phyloP scores from a whole-genome alignment of 2,329 filamentous ascomycete genomes.

The Fusarium globosum region DNA sequence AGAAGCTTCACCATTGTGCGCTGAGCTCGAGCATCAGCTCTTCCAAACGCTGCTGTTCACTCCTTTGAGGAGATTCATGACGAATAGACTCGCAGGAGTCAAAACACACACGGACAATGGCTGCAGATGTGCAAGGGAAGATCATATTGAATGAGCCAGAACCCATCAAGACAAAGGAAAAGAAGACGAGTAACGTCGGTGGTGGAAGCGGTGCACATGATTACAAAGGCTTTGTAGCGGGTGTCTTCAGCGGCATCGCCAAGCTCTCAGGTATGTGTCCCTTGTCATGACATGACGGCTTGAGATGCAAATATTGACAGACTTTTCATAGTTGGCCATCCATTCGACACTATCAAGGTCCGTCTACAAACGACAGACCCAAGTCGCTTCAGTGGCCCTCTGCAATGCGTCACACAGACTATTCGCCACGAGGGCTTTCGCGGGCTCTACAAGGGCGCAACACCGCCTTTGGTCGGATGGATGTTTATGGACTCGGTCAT shows the following conservation, averaged over 20 bases:
- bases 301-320: slow-evolving; percentile 2
- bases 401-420: slow-evolving; percentile 88
- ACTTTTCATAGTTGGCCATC: slow-evolving; percentile 65
- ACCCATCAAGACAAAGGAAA: not conserved
- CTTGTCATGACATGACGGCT: not conserved
- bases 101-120: slow-evolving; percentile 30
- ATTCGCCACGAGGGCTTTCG: slow-evolving; percentile 84
- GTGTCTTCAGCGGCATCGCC: slow-evolving; percentile 93
- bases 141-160: not conserved
- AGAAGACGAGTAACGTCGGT: slow-evolving; percentile 6
- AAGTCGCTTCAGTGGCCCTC: slow-evolving; percentile 83
- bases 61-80: not conserved
- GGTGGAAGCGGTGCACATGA: slow-evolving; percentile 52
- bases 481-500: slow-evolving; percentile 97
- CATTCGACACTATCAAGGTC: slow-evolving; percentile 97
- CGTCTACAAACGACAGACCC: slow-evolving; percentile 87
- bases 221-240: slow-evolving; percentile 97
- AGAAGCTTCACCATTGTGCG: not conserved
- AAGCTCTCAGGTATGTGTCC: slow-evolving; percentile 78
- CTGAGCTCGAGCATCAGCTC: not conserved
- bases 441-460: slow-evolving; percentile 94
- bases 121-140: slow-evolving; percentile 35
- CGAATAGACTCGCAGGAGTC: slow-evolving; percentile 12
- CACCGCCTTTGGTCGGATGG: slow-evolving; percentile 93
- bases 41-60: not conserved